Evolutionary conservation across 2,329 filamentous ascomycete genomes (phyloP).

Genomic region (Calonectria leucothoes): DNA sequence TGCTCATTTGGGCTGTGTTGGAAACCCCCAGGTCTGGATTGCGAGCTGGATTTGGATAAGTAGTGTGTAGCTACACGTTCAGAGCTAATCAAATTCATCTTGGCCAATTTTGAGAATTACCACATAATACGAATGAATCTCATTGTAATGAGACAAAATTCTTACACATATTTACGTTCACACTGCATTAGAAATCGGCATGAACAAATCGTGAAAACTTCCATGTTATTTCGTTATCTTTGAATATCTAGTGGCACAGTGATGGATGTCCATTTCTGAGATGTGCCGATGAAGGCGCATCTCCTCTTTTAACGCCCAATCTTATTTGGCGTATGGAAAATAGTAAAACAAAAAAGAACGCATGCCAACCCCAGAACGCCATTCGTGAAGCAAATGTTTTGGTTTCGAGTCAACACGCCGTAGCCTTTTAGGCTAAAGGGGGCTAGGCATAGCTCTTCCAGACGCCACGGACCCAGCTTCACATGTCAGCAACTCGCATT

Average conservation of each 20-base stretch:
- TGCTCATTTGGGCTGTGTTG: background rate
- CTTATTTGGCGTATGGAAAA: conserved; percentile 28
- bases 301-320: conserved; percentile 29
- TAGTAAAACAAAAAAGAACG: conserved; percentile 29
- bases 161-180: background rate
- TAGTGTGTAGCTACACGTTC: background rate
- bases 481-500: conserved; percentile 23
- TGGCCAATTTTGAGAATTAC: background rate
- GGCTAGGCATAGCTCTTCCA: conserved; percentile 14
- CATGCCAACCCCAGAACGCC: conserved; percentile 34
- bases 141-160: background rate
- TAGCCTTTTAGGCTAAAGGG: conserved; percentile 20
- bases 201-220: conserved; percentile 10
- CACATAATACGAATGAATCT: too few relatives aligned
- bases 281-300: conserved; percentile 10
- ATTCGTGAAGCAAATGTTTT: conserved; percentile 42
- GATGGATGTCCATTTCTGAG: background rate
- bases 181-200: background rate
- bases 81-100: background rate
- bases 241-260: conserved; percentile 10
- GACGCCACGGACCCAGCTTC: background rate
- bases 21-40: background rate
- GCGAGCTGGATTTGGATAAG: too few relatives aligned
- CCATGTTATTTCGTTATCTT: conserved; percentile 28
- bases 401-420: conserved; percentile 28